Base-by-base conservation (phyloP, 1,284 basidiomycete species). In the Melampsora americana region DNA sequence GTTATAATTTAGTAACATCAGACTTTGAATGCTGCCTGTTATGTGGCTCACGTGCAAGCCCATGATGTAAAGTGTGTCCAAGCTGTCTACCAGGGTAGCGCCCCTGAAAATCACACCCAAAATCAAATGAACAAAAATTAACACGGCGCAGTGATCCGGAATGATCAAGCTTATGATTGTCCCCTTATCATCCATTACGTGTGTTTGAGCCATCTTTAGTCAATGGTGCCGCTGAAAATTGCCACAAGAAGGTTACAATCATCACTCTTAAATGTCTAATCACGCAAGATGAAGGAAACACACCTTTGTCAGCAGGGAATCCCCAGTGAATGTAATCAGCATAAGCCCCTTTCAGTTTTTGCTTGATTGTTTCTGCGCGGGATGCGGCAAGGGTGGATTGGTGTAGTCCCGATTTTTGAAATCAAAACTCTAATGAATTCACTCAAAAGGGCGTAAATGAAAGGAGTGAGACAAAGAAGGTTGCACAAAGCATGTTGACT, bases 1-100 rank as follows among this genome's bases (percentile, higher is more conserved):
- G 7, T 53, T 14, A 53, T 2, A 12, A 56, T 5, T 56, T 20
- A 23, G 4, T 11, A 42, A 42, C 39, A 42, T 12, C 4, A 42
- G 11, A 42, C 39, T 42, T 42, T 1, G 39, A 42, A 42, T 42
- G 6, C 39, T 42, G 12, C 11, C 11, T n/a, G 6, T 42, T 42
- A 12, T 42, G 39, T 9, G 20, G 20, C 73, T 23, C 32, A 68
- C 66, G 12, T 76, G 66, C 18, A 76, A 46, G 48, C 66, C 35
- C 73, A 76, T 76, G 5, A 76, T 56, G 35, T 61, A 64, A 61
- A 76, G 60, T 30, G 73, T 76, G 26, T 68, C 66, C 26, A 76
- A 44, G 12, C 56, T 28, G 20, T 76, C 73, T 6, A 76, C 73
- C 26, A 76, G 66, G 23, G 66, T 62, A 20, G 73, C 66, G 5